Conservation (phyloP, 208 protist genomes). For the Wallacemonas rigidus region DNA sequence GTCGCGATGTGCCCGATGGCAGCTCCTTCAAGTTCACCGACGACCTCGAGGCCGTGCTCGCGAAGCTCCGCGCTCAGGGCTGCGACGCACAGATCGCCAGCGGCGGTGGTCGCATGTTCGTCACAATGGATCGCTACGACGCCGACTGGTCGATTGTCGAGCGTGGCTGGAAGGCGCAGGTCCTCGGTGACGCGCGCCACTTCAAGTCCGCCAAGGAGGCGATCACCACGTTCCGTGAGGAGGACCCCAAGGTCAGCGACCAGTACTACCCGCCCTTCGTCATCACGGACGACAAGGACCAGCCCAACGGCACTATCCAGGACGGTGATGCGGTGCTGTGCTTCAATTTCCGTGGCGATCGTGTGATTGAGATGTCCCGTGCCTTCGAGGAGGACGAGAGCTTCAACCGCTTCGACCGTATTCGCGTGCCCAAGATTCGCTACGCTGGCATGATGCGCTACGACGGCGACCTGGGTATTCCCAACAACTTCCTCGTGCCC, state of each 20-base stretch:
- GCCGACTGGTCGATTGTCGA: constrained; percentile 96
- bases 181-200: constrained; percentile 89
- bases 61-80: constrained; percentile 64
- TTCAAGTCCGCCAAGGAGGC: constrained; percentile 89
- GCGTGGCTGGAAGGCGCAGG: constrained; percentile 92
- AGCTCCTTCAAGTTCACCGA: constrained; percentile 91
- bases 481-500: constrained; percentile 93
- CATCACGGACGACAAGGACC: constrained; percentile 60
- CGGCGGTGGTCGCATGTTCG: constrained; percentile 95
- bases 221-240: constrained; percentile 84
- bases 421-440: constrained; percentile 89
- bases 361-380: constrained; percentile 94
- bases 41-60: constrained; percentile 88
- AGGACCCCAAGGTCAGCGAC: constrained; percentile 86
- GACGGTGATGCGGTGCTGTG: constrained; percentile 94
- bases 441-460: constrained; percentile 96
- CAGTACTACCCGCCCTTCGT: constrained; percentile 95
- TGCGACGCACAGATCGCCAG: constrained; percentile 90
- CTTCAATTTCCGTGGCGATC: constrained; percentile 96
- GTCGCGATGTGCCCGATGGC: constrained; percentile 94
- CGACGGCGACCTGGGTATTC: constrained; percentile 94
- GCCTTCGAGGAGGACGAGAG: constrained; percentile 91
- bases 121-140: constrained; percentile 96
- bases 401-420: constrained; percentile 92
- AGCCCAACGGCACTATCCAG: constrained; percentile 90